These are phyloP conservation scores for Penicillium sp. DNA, from an alignment of 2,329 filamentous ascomycete genomes.

Conservation along the genomic window DNA sequence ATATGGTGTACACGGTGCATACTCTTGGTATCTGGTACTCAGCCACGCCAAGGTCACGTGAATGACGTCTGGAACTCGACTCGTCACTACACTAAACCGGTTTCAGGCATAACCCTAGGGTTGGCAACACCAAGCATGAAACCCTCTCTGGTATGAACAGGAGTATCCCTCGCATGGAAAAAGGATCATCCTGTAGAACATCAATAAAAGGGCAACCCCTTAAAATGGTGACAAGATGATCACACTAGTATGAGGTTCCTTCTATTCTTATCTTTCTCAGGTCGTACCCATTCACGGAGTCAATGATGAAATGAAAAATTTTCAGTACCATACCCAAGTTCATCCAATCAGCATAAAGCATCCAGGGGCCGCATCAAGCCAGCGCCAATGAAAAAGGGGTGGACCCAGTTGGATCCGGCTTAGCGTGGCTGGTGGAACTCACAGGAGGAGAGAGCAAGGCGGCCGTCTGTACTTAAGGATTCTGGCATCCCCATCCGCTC, in stretches of 20 bases:
- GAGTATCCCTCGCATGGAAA: conserved; percentile 1
- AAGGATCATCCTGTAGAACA: background rate
- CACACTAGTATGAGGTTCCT: background rate
- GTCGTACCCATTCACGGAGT: conserved; percentile 1
- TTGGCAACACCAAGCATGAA: conserved; percentile 6
- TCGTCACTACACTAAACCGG: conserved; percentile 17
- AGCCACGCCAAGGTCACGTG: conserved; percentile 14
- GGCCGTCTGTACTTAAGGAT: conserved; percentile 28
- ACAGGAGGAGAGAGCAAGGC: conserved; percentile 13
- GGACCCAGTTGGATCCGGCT: conserved; percentile 13
- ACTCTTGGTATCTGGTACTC: background rate
- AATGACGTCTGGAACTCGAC: conserved; percentile 20
- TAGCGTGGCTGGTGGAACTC: conserved; percentile 24
- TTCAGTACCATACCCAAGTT: conserved; percentile 10
- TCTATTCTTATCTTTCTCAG: background rate
- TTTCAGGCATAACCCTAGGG: conserved; percentile 22
- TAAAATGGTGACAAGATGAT: background rate
- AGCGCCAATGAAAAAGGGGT: conserved; percentile 16
- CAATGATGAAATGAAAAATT: conserved; percentile 11
- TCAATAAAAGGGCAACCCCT: background rate
- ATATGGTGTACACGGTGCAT: background rate
- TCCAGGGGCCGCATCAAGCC: conserved; percentile 4
- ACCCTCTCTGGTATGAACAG: conserved; percentile 4
- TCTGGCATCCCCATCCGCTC: conserved; percentile 25
- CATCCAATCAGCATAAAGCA: conserved; percentile 14